phyloP scores from a whole-genome alignment of 768 basidiomycete genomes.

The Suillus placidus region DNA sequence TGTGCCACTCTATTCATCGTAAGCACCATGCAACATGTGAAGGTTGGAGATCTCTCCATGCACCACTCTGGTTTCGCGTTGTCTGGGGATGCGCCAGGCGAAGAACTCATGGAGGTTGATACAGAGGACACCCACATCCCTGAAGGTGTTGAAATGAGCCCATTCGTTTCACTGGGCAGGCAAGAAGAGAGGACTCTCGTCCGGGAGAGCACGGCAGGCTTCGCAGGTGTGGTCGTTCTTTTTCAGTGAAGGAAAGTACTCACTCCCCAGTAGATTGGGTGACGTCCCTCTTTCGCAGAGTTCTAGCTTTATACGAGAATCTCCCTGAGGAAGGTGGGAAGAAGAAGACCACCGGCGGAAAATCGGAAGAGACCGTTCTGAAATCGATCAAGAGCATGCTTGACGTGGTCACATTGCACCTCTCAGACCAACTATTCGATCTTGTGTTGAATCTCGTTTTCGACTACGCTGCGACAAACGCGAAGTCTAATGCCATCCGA shows the following conservation, averaged over 20 bases:
- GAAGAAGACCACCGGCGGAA: constrained; percentile 84
- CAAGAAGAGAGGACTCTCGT: constrained; percentile 75
- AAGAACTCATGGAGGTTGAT: constrained; percentile 58
- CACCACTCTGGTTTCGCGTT: constrained; percentile 59
- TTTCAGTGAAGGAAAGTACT: background rate
- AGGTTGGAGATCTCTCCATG: constrained; percentile 74
- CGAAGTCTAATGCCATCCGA: constrained; percentile 87
- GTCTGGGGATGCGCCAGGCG: constrained; percentile 53
- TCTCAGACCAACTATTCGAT: constrained; percentile 69
- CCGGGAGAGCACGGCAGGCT: constrained; percentile 76
- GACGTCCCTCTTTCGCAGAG: constrained; percentile 71
- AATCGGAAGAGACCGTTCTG: constrained; percentile 73
- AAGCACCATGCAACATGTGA: constrained; percentile 72
- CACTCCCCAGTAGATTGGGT: constrained; percentile 67
- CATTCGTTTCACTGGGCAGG: constrained; percentile 43
- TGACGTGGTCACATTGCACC: constrained; percentile 79
- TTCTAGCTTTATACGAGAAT: constrained; percentile 86
- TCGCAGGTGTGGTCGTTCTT: constrained; percentile 57
- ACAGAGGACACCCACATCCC: constrained; percentile 50
- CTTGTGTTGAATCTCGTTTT: constrained; percentile 82
- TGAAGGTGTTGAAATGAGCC: constrained; percentile 46
- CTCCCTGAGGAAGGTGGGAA: constrained; percentile 94
- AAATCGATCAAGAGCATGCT: constrained; percentile 80
- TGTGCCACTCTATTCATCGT: constrained; percentile 81
- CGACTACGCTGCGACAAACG: constrained; percentile 87